Percentiles rank a stretch among this genome's conserved stretches.
Conservation (phyloP, 2,329 filamentous ascomycete genomes). For the Corynespora cassiicola region DNA sequence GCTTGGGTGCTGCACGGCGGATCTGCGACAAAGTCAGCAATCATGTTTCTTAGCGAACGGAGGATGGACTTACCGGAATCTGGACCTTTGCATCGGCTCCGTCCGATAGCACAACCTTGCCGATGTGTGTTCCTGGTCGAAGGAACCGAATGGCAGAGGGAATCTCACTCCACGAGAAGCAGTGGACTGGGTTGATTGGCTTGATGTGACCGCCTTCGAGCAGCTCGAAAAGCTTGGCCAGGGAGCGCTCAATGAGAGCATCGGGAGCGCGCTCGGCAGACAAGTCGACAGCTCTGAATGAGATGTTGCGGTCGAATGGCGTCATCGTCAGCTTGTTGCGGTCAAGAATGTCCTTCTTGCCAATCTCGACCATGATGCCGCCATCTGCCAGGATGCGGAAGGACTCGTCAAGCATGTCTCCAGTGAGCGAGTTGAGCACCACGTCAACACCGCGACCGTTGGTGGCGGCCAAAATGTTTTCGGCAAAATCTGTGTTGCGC, state of each 20-base stretch:
- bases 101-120: conserved; percentile 9
- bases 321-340: conserved; percentile 10
- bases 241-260: conserved; percentile 1
- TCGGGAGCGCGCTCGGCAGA: background rate
- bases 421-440: conserved; percentile 36
- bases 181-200: conserved; percentile 7
- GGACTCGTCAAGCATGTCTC: conserved; percentile 39
- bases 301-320: conserved; percentile 7
- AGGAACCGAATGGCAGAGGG: conserved; percentile 11
- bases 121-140: conserved; percentile 16
- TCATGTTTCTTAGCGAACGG: conserved; percentile 5
- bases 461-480: conserved; percentile 27
- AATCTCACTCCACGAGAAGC: conserved; percentile 13
- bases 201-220: conserved; percentile 9
- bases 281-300: conserved; percentile 7
- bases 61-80: conserved; percentile 13
- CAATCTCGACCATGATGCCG: conserved; percentile 26
- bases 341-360: conserved; percentile 24
- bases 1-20: conserved; percentile 1
- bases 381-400: conserved; percentile 52
- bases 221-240: conserved; percentile 7
- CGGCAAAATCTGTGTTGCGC: conserved; percentile 27
- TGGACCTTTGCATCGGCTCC: background rate
- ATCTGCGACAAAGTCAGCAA: conserved; percentile 1
- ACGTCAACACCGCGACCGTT: conserved; percentile 42